phyloP scores from a whole-genome alignment of 345 rosid species.

The Viola odorata region DNA sequence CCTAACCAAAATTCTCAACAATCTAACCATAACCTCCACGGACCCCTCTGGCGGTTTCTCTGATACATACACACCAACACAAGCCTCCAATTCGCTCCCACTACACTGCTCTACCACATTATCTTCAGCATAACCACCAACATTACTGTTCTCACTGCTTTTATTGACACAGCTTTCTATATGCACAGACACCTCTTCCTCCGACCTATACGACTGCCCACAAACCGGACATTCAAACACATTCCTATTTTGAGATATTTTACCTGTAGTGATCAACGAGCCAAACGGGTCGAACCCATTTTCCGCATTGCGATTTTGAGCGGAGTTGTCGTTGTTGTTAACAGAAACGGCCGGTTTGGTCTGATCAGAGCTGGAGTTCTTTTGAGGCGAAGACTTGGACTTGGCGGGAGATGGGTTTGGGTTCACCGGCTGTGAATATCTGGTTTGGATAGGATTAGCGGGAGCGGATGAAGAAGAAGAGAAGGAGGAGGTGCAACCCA shows the following conservation, averaged over 20 bases:
- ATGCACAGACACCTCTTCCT: conserved; percentile 73
- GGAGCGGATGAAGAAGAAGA: conserved; percentile 54
- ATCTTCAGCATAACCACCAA: conserved; percentile 14
- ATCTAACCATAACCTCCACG: conserved; percentile 50
- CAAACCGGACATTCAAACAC: conserved; percentile 80
- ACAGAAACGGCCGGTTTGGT: conserved; percentile 19
- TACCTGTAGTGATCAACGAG: conserved; percentile 64
- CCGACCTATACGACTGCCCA: conserved; percentile 44
- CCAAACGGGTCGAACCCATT: conserved; percentile 68
- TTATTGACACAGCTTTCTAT: conserved; percentile 58
- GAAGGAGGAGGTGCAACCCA: conserved; percentile 34
- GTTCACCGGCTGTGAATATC: conserved; percentile 36
- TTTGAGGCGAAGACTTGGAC: conserved; percentile 33
- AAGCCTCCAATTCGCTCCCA: conserved; percentile 36
- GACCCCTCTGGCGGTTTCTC: conserved; percentile 58
- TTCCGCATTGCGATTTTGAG: conserved; percentile 29
- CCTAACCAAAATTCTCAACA: conserved; percentile 64
- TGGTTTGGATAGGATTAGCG: conserved; percentile 37
- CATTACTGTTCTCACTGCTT: neutral
- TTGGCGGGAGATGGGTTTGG: conserved; percentile 28
- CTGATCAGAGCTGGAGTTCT: conserved; percentile 31
- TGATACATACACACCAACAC: conserved; percentile 48
- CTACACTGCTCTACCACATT: conserved; percentile 13
- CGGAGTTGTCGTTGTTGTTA: conserved; percentile 6
- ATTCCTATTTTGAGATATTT: conserved; percentile 69